Evolutionary conservation across 2,329 filamentous ascomycete genomes (phyloP).

Genomic region (Cryphonectria carpinicola): DNA sequence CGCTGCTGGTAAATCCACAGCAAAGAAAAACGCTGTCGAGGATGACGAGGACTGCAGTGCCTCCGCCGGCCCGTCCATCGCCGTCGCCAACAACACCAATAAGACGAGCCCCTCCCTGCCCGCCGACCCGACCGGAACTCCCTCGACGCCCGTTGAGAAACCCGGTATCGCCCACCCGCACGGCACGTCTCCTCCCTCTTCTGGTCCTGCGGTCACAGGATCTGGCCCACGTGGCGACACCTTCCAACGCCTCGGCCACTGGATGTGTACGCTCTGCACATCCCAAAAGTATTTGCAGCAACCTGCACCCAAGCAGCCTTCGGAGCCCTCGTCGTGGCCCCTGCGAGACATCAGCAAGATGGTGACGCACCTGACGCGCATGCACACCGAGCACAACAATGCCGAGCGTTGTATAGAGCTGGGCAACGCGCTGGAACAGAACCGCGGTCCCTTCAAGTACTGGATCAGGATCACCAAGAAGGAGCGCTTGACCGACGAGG

Average conservation of each 20-base stretch:
- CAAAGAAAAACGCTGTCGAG: background rate
- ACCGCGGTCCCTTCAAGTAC: constrained; percentile 53
- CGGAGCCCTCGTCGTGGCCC: constrained; percentile 51
- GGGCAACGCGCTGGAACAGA: constrained; percentile 45
- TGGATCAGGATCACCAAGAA: constrained; percentile 49
- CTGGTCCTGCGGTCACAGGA: background rate
- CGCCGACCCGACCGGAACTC: constrained; percentile 2
- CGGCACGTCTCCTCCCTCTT: background rate
- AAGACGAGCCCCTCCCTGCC: background rate
- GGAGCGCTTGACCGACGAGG: constrained; percentile 41
- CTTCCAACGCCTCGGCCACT: constrained; percentile 48
- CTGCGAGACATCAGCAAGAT: constrained; percentile 52
- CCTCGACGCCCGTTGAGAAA: constrained; percentile 1
- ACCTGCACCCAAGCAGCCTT: constrained; percentile 45
- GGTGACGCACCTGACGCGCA: constrained; percentile 51
- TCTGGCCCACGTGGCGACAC: constrained; percentile 32
- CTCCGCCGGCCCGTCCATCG: background rate
- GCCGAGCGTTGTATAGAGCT: constrained; percentile 48
- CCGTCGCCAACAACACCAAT: background rate
- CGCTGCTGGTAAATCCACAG: background rate
- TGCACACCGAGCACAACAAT: constrained; percentile 49
- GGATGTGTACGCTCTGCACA: constrained; percentile 51
- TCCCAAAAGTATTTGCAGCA: constrained; percentile 48
- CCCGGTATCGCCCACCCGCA: background rate
- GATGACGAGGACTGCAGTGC: background rate